Evolutionary conservation across 768 basidiomycete species (phyloP), one percentile per base, ranked within the genome.

Genomic region (Rhodotorula graminis): DNA sequence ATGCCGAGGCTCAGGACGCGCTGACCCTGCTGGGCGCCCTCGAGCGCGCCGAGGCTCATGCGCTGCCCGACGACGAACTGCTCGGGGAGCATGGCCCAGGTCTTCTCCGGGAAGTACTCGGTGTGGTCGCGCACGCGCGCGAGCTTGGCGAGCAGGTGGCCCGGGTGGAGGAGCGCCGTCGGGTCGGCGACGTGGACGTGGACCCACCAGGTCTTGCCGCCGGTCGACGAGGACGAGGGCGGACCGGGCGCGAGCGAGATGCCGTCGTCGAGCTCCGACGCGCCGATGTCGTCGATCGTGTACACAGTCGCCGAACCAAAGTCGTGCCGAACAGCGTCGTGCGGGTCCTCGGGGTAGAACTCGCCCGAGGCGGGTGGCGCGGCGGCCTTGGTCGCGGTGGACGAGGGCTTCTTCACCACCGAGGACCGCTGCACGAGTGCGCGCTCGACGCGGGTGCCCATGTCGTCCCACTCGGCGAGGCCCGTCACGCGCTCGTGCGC

Each of bases 131-230:
- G 82, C 58, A 82, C 77, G 10, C 84, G 82, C 0, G 94, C 94
- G 10, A 83, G 80, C 40, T 83, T 81, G 1, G 89, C 84, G 5
- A 93, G 78, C 12, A 82, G 75, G 79, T 94, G 89, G 2, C 84
- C 84, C 0, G 90, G 90, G 29, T 88, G 89, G 37, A 99, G 84
- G 61, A 89, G 75, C 19, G 88, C 83, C 3, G 92, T 92, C 0
- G 94, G 94, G 80, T 99, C 96, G 18, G 96, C 94, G 67, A 99
- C 85, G 79, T 98, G 96, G 37, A 89, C 84, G 77, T 97, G 94
- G 19, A 95, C 79, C 95, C 96, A 98, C 58, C 82, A 79, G 29
- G 81, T 84, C 25, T 84, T 85, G 4, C 87, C 86, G 61, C 90
- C 87, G 8, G 82, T 81, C 10, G 57, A 14, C 9, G n/a, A n/a